Conservation (phyloP, 192 early-diverging fungal species). For the Gaertneriomyces semiglobifer region DNA sequence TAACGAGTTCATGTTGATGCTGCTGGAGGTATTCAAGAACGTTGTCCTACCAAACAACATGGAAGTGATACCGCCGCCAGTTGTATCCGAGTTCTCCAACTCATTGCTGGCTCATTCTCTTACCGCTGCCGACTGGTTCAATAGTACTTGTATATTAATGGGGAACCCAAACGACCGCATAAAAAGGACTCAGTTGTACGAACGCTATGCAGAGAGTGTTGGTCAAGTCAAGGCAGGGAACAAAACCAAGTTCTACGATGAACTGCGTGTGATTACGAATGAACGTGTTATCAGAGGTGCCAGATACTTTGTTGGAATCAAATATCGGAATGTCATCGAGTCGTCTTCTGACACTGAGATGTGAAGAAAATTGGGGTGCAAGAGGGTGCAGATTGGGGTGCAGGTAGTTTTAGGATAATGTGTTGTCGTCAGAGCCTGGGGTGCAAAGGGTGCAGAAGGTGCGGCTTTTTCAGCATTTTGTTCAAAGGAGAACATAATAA, state of each 20-base stretch:
- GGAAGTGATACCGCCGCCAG: conserved; percentile 2
- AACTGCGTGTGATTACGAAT: background rate
- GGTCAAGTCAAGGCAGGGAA: background rate
- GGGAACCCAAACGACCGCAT: conserved; percentile 4
- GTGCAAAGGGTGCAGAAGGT: no score
- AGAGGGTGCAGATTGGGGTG: background rate
- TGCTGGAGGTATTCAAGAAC: conserved; percentile 2
- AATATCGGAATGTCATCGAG: no score
- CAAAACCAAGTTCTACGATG: background rate
- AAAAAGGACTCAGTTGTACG: background rate
- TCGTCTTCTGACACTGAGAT: background rate
- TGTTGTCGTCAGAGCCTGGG: no score
- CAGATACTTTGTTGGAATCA: background rate
- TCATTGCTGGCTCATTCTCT: background rate
- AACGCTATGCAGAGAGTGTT: background rate
- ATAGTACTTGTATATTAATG: conserved; percentile 7
- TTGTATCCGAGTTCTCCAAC: conserved; percentile 1
- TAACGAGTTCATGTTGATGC: conserved; percentile 15
- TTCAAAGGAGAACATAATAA: no score
- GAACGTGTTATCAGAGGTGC: background rate
- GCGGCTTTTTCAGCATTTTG: no score
- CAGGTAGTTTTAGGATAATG: no score
- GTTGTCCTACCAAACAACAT: background rate
- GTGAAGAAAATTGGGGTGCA: background rate
- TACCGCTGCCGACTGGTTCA: conserved; percentile 13